Base-by-base conservation (phyloP, 495 filamentous ascomycete genomes). In the Collariella sp. region DNA sequence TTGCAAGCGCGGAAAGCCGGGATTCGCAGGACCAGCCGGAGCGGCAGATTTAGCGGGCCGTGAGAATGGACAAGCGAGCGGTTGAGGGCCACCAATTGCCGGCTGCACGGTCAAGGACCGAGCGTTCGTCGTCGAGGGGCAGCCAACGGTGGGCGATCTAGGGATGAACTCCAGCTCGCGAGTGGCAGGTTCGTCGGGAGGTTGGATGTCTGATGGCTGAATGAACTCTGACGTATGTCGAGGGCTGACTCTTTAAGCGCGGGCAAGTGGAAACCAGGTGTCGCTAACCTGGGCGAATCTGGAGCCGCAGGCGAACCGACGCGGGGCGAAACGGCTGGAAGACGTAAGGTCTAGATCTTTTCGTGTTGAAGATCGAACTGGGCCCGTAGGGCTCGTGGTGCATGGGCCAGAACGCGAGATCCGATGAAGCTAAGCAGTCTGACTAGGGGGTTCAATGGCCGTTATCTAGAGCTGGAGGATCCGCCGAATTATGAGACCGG, bases 271-370 rank as follows among this genome's bases (percentile, higher is more conserved):
- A 42, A 47, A 42, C 44, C 41, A n/a, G n/a, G n/a, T 15, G n/a
- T 54, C 52, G 46, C 58, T 50, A 53, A 48, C 49, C 46, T 40
- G 56, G 54, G 60, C 60, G 56, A 59, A 62, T 62, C 60, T 56
- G 52, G 52, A 54, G 53, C 46, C 33, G 43, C 56, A 33, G 23
- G 40, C 46, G 19, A 19, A 5, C 16, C 1, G 13, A 29, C n/a
- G 47, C 31, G 46, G 46, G 39, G 41, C 35, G n/a, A n/a, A 45
- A 42, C 15, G 46, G 29, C 35, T 53, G 9, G 39, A 33, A 34
- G 33, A 5, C 9, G 38, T 16, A 18, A 24, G 38, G 22, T 26
- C 29, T 23, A 26, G 40, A 26, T n/a, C 50, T 44, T 36, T 29
- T 36, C 50, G 50, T 52, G 39, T 43, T 40, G 16, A 19, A 38